These are phyloP conservation scores for Lachnellula arida DNA, from an alignment of 2,329 filamentous ascomycete species.

Conservation along the genomic window DNA sequence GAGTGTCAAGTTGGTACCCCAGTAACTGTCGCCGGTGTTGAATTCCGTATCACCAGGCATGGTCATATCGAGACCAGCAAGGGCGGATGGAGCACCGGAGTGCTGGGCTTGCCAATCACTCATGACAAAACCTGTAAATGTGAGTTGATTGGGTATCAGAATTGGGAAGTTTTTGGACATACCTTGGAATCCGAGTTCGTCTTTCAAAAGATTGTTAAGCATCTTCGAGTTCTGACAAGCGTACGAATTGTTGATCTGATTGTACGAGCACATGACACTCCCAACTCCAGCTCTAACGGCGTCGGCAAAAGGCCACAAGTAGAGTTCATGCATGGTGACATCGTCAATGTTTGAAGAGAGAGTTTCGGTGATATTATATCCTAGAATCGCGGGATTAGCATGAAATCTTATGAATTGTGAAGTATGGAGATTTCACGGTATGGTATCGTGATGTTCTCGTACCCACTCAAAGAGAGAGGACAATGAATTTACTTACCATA, in stretches of 20 bases:
- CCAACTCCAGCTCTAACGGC: constrained; percentile 68
- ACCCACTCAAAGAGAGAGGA: not conserved
- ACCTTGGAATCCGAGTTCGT: constrained; percentile 72
- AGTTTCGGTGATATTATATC: constrained; percentile 58
- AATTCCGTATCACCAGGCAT: constrained; percentile 84
- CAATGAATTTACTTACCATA: constrained; percentile 34
- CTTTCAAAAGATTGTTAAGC: constrained; percentile 72
- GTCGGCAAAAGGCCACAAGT: constrained; percentile 55
- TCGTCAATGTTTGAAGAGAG: constrained; percentile 54
- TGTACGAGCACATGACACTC: constrained; percentile 81
- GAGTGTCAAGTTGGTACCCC: constrained; percentile 83
- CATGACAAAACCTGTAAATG: constrained; percentile 56
- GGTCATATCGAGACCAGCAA: constrained; percentile 78
- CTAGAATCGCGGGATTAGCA: not conserved
- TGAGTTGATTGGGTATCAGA: not conserved
- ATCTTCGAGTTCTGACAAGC: constrained; percentile 74
- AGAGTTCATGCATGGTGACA: constrained; percentile 56
- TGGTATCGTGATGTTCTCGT: not conserved
- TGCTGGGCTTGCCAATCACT: constrained; percentile 79
- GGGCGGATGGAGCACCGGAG: constrained; percentile 58
- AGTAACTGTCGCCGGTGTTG: constrained; percentile 57
- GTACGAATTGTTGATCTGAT: constrained; percentile 77
- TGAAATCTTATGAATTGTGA: not conserved
- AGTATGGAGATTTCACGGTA: not conserved
- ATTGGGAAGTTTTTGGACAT: not conserved